These are phyloP conservation scores for Linnemannia schmuckeri DNA, from an alignment of 192 early-diverging fungal genomes.

Conservation along the genomic window DNA sequence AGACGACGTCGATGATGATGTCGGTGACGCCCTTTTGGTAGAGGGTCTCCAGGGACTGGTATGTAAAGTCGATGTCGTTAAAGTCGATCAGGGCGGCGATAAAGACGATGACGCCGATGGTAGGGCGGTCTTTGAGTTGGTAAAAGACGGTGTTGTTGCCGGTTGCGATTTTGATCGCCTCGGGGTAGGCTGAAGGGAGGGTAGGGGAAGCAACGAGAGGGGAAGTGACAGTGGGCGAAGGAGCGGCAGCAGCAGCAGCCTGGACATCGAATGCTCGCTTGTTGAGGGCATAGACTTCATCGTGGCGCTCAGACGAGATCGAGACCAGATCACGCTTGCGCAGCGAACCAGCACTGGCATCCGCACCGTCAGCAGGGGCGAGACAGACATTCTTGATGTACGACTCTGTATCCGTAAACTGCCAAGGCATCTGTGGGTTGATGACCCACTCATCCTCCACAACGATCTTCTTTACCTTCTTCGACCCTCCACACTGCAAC, in stretches of 20 bases:
- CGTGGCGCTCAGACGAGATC: neutral
- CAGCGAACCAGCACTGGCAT: neutral
- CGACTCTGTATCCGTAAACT: slow-evolving; percentile 12
- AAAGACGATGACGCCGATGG: slow-evolving; percentile 10
- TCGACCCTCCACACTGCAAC: neutral
- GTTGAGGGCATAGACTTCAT: neutral
- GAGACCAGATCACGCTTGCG: slow-evolving; percentile 3
- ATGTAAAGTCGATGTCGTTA: slow-evolving; percentile 1
- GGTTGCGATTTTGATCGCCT: slow-evolving; percentile 8
- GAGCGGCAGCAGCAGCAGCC: neutral
- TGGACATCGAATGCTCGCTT: slow-evolving; percentile 5
- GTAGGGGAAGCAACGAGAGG: neutral
- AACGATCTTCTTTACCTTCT: neutral
- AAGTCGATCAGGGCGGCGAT: neutral
- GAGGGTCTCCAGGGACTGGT: slow-evolving; percentile 9
- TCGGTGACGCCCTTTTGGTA: slow-evolving; percentile 10
- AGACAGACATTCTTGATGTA: slow-evolving; percentile 13
- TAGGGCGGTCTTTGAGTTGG: slow-evolving; percentile 17
- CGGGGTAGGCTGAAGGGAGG: neutral
- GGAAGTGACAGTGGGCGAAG: neutral
- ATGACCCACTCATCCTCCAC: slow-evolving; percentile 9
- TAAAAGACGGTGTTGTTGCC: slow-evolving; percentile 16
- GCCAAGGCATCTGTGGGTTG: neutral
- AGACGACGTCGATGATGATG: slow-evolving; percentile 12
- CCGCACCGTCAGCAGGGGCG: neutral